Base-by-base conservation (phyloP, 345 rosid genomes). In the Anastatica hierochuntica region DNA sequence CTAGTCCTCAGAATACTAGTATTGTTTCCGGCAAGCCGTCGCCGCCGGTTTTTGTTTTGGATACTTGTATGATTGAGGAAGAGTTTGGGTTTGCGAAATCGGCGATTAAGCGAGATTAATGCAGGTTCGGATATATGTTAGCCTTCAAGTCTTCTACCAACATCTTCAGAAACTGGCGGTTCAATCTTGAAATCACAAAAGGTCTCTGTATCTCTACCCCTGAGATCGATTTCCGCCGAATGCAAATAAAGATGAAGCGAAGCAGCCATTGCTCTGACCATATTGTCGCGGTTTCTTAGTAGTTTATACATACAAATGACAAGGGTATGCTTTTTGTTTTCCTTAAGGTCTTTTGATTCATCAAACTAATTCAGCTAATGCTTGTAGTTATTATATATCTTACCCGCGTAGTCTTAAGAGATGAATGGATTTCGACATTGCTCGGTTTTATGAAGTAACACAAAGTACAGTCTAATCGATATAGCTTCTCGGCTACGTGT, bases 131-230 rank as follows among this genome's bases (percentile, higher is more conserved):
- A 92, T 20, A 67, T 92, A 92, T 68, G 98, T 92, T 46, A 88
- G 94, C 71, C 90, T 92, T 38, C 97, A 88, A 72, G 96, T 92
- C 34, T 92, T 92, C 70, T 74, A 83, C 10, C 94, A 88, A 75
- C 98, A 92, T 77, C 95, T 88, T 40, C 98, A 92, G 79, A 85
- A 80, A 76, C 53, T 92, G 72, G 98, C 98, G 27, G 98, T 92
- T 64, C 98, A 92, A 69, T 83, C 98, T 74, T 92, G 81, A 80
- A 31, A 62, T 2, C 33, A 29, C 33, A 29, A 6, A 29, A 19
- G 53, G 48, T 58, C 48, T 23, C 16, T 13, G 15, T 13, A 1
- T 49, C 51, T 40, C 19, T 1, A 14, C 4, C 18, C 14, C 24
- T 43, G 14, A 19, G 6, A 29, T 35, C 10, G 21, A 14, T 17